These are phyloP conservation scores for Daldinia sp. DNA, from an alignment of 2,329 filamentous ascomycete genomes.

Conservation along the genomic window DNA sequence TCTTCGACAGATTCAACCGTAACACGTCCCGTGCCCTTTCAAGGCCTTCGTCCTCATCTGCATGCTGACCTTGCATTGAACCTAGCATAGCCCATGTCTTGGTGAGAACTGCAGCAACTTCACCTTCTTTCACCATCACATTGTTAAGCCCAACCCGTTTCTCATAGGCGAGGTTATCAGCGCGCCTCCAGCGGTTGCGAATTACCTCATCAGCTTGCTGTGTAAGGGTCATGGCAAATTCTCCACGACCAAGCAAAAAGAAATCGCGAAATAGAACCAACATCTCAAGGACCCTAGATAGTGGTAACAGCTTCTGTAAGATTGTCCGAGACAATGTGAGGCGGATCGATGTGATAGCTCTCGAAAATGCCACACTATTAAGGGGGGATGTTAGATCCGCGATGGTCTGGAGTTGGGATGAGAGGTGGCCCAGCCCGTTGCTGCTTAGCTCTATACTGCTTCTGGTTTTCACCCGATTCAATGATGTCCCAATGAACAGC, in stretches of 20 bases:
- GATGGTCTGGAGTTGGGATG: conserved; percentile 76
- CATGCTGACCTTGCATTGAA: conserved; percentile 75
- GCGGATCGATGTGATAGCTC: conserved; percentile 80
- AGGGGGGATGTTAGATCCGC: conserved; percentile 79
- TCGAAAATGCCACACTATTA: conserved; percentile 76
- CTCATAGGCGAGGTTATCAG: conserved; percentile 69
- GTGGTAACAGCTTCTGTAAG: conserved; percentile 83
- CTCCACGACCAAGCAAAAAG: conserved; percentile 86
- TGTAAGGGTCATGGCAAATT: conserved; percentile 90
- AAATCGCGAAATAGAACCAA: conserved; percentile 85
- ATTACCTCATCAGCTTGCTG: conserved; percentile 86
- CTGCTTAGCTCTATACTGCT: conserved; percentile 59
- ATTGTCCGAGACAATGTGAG: conserved; percentile 86
- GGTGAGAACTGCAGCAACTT: conserved; percentile 80
- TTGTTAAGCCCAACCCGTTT: conserved; percentile 70
- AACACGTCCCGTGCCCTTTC: conserved; percentile 85
- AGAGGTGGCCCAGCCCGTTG: conserved; percentile 70
- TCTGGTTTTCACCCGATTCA: conserved; percentile 81
- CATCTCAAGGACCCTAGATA: conserved; percentile 80
- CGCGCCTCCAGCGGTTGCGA: conserved; percentile 76
- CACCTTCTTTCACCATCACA: conserved; percentile 84
- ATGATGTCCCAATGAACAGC: conserved; percentile 88
- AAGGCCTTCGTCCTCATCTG: conserved; percentile 84
- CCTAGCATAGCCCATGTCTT: conserved; percentile 84
- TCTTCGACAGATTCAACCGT: conserved; percentile 72